Evolutionary conservation across 208 protist genomes (phyloP).

Genomic region (Crithidia bombi): DNA sequence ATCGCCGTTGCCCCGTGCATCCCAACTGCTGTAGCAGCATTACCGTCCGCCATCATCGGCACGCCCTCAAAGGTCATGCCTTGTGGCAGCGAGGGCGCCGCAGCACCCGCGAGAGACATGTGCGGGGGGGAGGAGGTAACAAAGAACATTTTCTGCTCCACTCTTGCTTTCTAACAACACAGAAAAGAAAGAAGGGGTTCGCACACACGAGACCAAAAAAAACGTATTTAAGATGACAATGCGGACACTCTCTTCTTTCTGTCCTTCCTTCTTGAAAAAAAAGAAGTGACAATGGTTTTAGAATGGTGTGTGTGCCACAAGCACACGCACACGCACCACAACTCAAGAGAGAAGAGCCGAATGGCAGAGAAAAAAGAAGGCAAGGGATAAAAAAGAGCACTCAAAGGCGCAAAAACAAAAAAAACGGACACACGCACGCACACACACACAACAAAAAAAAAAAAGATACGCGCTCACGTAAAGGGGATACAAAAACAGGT

Average conservation of each 20-base stretch:
- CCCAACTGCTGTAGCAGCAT: neutral
- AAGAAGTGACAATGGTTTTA: neutral
- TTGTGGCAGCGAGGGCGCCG: neutral
- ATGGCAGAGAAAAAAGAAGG: neutral
- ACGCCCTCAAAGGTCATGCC: conserved; percentile 6
- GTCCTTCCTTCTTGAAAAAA: too few species aligned
- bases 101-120: conserved; percentile 8
- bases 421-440: neutral
- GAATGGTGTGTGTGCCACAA: too few species aligned
- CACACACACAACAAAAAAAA: neutral
- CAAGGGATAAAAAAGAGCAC: neutral
- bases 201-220: neutral
- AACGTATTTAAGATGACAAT: too few species aligned
- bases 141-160: conserved; percentile 22
- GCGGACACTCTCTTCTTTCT: too few species aligned
- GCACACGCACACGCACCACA: too few species aligned
- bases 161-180: neutral
- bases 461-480: neutral
- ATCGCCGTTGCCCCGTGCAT: neutral
- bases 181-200: too few species aligned
- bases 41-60: conserved; percentile 21
- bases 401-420: neutral
- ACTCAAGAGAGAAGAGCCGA: neutral
- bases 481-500: neutral
- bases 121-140: conserved; percentile 3